Conservation (phyloP, 1,284 basidiomycete species). For the Leccinum huronense region DNA sequence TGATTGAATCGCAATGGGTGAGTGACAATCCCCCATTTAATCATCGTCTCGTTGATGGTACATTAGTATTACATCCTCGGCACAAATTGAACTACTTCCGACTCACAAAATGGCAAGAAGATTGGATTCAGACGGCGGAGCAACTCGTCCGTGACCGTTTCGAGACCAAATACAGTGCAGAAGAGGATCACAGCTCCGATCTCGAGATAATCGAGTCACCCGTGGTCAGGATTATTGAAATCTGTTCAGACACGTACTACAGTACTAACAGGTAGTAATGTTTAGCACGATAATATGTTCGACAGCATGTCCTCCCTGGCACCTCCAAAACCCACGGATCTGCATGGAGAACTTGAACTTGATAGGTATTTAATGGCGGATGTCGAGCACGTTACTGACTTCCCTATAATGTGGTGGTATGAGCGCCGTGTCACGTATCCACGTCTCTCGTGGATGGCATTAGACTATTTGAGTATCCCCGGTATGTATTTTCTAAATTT, state of each 20-base stretch:
- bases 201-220: neutral
- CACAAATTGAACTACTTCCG: neutral
- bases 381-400: neutral
- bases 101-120: neutral
- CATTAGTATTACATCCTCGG: neutral
- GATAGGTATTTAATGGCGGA: neutral
- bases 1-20: neutral
- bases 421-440: neutral
- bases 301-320: neutral
- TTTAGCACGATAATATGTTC: constrained; percentile 1
- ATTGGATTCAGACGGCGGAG: neutral
- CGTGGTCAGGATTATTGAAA: no score
- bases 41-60: neutral
- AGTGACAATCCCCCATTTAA: neutral
- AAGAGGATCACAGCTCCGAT: neutral
- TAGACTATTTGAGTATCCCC: neutral
- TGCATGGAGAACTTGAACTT: neutral
- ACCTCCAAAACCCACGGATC: neutral
- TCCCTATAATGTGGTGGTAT: neutral
- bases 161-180: neutral
- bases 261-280: no score
- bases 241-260: no score
- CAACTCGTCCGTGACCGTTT: neutral
- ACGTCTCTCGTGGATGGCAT: neutral
- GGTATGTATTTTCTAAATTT: neutral